Evolutionary conservation across 345 rosid species (phyloP).

Genomic region (Salix suchowensis): DNA sequence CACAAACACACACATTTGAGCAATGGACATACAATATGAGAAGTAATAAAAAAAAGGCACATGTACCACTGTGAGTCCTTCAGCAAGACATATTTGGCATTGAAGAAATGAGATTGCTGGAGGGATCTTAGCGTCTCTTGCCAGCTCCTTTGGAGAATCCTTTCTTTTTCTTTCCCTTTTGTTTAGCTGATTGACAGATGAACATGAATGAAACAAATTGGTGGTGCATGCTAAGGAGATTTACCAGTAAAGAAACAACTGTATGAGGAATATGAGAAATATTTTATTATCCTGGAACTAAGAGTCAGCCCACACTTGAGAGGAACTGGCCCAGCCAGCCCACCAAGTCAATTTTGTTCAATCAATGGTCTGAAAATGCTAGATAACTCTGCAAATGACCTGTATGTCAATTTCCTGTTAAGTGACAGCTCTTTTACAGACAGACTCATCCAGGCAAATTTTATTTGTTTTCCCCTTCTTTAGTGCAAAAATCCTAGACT

Average conservation of each 20-base stretch:
- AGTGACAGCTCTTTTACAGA: not conserved
- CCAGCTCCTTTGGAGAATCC: constrained; percentile 59
- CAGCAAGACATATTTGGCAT: constrained; percentile 77
- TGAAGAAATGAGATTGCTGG: constrained; percentile 70
- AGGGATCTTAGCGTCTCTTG: constrained; percentile 60
- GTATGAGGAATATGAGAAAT: not conserved
- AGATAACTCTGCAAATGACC: not conserved
- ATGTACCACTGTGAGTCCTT: constrained; percentile 82
- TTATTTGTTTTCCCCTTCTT: not conserved
- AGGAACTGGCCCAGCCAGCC: not conserved
- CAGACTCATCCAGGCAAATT: not conserved
- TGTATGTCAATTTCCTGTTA: not conserved
- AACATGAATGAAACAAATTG: constrained; percentile 7
- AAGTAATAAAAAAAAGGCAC: not conserved
- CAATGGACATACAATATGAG: not conserved
- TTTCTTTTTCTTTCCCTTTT: constrained; percentile 72
- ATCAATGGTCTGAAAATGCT: not conserved
- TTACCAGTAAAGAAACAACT: not conserved
- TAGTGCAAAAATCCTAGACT: not conserved
- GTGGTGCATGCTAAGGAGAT: not conserved
- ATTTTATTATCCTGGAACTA: not conserved
- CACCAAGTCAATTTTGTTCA: not conserved
- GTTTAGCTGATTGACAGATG: constrained; percentile 52
- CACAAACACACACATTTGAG: not conserved
- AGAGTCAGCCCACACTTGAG: not conserved